Conservation (phyloP, 768 basidiomycete genomes). For the Amylocystis lapponica region DNA sequence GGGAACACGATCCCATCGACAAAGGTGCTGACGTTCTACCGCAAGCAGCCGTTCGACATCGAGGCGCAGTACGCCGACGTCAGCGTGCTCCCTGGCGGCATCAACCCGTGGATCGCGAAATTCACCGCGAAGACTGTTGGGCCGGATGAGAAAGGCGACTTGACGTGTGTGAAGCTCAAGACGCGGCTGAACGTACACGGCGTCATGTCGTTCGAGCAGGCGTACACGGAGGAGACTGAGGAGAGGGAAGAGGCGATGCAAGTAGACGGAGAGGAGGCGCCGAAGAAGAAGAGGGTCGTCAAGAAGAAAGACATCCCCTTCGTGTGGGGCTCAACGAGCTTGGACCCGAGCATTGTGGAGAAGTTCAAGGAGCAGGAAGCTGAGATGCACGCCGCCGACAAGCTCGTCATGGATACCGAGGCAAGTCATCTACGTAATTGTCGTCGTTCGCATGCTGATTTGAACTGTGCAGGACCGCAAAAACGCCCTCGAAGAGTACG, state of each 20-base stretch:
- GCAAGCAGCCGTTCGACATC: constrained; percentile 82
- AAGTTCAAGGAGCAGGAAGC: constrained; percentile 74
- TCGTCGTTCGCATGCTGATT: constrained; percentile 4
- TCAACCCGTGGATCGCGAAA: constrained; percentile 82
- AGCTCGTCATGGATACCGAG: constrained; percentile 97
- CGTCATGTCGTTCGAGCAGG: constrained; percentile 77
- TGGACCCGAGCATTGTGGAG: constrained; percentile 64
- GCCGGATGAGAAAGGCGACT: constrained; percentile 60
- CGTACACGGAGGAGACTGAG: constrained; percentile 80
- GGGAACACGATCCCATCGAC: constrained; percentile 88
- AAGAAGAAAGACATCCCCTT: constrained; percentile 82
- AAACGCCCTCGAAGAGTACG: constrained; percentile 98
- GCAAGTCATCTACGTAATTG: constrained; percentile 36
- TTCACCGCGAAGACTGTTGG: constrained; percentile 83
- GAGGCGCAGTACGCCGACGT: constrained; percentile 82
- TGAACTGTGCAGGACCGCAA: constrained; percentile 73
- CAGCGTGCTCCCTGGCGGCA: constrained; percentile 59
- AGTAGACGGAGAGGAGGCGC: constrained; percentile 43
- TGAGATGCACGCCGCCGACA: constrained; percentile 86
- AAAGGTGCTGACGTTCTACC: constrained; percentile 93
- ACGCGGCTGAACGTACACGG: constrained; percentile 84
- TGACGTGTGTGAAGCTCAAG: constrained; percentile 85
- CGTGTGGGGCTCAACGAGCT: constrained; percentile 53
- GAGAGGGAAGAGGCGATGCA: constrained; percentile 71
- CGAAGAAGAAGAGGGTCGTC: constrained; percentile 83